phyloP scores from a whole-genome alignment of 768 basidiomycete genomes.

The Tricholoma hemisulphureum region DNA sequence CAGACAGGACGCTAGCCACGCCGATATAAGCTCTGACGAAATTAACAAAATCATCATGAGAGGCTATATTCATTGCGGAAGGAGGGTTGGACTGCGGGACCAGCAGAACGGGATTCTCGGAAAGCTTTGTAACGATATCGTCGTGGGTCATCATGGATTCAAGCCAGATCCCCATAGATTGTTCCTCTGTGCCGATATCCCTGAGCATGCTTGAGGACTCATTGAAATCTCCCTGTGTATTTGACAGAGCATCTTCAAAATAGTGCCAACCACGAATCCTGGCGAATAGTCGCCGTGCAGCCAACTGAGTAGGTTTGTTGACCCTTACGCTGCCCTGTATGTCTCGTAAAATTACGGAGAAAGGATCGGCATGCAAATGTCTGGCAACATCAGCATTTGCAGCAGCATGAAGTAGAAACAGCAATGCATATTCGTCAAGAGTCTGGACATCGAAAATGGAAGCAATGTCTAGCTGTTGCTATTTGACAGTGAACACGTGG shows the following conservation, averaged over 20 bases:
- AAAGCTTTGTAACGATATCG: slow-evolving; percentile 47
- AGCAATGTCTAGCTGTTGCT: slow-evolving; percentile 60
- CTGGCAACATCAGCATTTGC: slow-evolving; percentile 65
- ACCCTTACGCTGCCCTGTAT: slow-evolving; percentile 37
- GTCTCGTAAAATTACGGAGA: slow-evolving; percentile 41
- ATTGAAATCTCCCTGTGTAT: slow-evolving; percentile 49
- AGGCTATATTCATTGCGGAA: slow-evolving; percentile 23
- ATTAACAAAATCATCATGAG: slow-evolving; percentile 59
- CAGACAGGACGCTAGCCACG: slow-evolving; percentile 62
- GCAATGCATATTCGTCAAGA: slow-evolving; percentile 55
- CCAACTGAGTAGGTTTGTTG: slow-evolving; percentile 41
- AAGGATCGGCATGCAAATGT: slow-evolving; percentile 43
- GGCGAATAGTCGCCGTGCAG: slow-evolving; percentile 45
- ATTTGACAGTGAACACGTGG: not conserved
- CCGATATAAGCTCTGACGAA: slow-evolving; percentile 70
- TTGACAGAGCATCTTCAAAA: slow-evolving; percentile 62
- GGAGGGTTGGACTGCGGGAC: slow-evolving; percentile 36
- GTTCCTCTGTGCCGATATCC: slow-evolving; percentile 63
- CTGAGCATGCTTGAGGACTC: slow-evolving; percentile 51
- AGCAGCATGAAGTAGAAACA: slow-evolving; percentile 60
- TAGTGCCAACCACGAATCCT: slow-evolving; percentile 58
- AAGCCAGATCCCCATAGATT: slow-evolving; percentile 71
- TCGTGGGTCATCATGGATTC: slow-evolving; percentile 63
- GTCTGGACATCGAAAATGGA: slow-evolving; percentile 52
- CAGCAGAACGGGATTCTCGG: slow-evolving; percentile 37